Percentiles rank a stretch among this genome's conserved stretches.
phyloP scores from a whole-genome alignment of 129 eudicot genomes.

The Flaveria sonorensis region DNA sequence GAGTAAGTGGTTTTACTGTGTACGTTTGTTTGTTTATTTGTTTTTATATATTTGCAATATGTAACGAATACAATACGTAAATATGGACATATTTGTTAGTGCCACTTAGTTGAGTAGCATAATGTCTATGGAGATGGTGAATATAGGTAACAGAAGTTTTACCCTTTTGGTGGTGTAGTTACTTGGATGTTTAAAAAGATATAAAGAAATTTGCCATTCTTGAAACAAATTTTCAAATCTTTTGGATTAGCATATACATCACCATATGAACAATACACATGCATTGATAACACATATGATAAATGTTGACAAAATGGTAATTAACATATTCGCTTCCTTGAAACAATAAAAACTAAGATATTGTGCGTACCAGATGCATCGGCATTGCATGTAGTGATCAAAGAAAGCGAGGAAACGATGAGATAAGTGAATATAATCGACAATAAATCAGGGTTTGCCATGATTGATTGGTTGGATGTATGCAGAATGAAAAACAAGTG shows the following conservation, averaged over 20 bases:
- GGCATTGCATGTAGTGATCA: conserved; percentile 32
- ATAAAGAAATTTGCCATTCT: neutral
- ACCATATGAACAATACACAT: neutral
- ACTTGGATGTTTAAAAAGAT: neutral
- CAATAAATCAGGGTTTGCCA: conserved; percentile 24
- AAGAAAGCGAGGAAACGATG: conserved; percentile 27
- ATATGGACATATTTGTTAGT: neutral
- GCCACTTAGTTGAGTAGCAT: neutral
- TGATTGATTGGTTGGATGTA: neutral
- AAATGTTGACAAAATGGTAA: neutral
- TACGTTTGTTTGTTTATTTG: too few relatives aligned
- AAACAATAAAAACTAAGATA: neutral
- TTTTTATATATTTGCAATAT: neutral
- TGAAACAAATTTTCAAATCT: neutral
- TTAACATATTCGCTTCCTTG: neutral
- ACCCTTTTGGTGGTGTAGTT: neutral
- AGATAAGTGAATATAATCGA: conserved; percentile 13
- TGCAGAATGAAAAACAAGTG: neutral
- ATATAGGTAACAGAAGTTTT: neutral
- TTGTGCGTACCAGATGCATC: neutral
- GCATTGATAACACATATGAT: neutral
- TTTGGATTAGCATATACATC: neutral
- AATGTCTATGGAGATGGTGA: neutral
- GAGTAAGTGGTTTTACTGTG: neutral
- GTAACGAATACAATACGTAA: neutral